phyloP scores from a whole-genome alignment of 306 rosid genomes.

The Quercus cerris region DNA sequence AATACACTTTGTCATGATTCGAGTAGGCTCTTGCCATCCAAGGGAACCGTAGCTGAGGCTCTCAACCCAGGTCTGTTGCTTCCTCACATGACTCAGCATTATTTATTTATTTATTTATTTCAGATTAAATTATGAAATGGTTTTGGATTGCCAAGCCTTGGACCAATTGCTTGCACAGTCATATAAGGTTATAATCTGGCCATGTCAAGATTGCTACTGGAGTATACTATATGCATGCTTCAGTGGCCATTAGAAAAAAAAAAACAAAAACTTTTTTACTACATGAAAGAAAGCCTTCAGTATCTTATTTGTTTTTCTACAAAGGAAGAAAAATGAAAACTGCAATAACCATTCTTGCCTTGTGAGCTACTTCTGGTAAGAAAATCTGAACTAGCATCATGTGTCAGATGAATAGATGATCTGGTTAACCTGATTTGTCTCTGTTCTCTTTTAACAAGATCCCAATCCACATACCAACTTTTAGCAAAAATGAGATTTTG shows the following conservation, averaged over 20 bases:
- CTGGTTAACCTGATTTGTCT: not conserved
- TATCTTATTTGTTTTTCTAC: not conserved
- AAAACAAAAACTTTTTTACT: not conserved
- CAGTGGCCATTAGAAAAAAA: not conserved
- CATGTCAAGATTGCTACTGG: not conserved
- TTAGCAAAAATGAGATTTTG: not conserved
- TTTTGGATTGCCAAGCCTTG: not conserved
- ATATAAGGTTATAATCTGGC: not conserved
- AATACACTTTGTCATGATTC: slow-evolving; percentile 42
- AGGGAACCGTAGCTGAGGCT: slow-evolving; percentile 37
- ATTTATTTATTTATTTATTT: not conserved
- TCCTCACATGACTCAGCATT: not conserved
- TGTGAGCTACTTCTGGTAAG: not conserved
- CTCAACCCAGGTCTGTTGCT: slow-evolving; percentile 44
- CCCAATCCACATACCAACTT: not conserved
- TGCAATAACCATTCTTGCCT: not conserved
- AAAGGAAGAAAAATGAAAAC: not conserved
- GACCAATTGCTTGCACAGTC: not conserved
- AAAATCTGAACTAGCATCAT: not conserved
- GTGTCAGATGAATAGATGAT: not conserved
- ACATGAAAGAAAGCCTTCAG: not conserved
- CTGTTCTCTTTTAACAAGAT: not conserved
- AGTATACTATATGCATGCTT: not conserved
- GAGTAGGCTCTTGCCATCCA: slow-evolving; percentile 34
- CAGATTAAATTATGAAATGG: not conserved